These are phyloP conservation scores for Alloteropsis semialata DNA, from an alignment of 176 grass and related monocot genomes.

Conservation along the genomic window DNA sequence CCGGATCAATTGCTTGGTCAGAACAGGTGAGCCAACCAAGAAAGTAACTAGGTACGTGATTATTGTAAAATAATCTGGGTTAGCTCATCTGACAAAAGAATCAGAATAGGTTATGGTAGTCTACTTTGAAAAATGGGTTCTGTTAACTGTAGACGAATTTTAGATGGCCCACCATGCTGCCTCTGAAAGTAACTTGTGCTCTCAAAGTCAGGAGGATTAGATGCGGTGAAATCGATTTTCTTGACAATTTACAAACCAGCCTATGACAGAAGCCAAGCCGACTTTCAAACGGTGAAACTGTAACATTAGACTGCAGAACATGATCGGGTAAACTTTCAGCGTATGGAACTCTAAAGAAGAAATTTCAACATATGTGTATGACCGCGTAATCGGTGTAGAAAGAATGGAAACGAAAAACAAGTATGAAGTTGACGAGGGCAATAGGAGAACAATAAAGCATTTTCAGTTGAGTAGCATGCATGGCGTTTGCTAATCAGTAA, in stretches of 20 bases:
- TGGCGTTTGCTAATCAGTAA: neutral
- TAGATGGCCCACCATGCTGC: neutral
- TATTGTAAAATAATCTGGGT: neutral
- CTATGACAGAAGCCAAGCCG: neutral
- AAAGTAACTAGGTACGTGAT: constrained; percentile 9
- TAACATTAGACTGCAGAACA: neutral
- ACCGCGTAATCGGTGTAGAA: neutral
- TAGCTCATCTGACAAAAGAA: neutral
- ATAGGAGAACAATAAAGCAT: neutral
- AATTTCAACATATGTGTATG: neutral
- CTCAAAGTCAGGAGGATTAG: neutral
- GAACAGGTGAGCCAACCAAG: constrained; percentile 27
- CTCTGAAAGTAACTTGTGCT: neutral
- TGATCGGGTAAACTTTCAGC: neutral
- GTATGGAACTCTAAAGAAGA: neutral
- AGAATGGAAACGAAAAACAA: neutral
- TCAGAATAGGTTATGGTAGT: neutral
- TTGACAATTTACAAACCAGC: neutral
- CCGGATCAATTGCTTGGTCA: constrained; percentile 29
- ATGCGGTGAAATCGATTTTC: neutral
- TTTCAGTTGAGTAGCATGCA: neutral
- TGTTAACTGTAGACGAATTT: neutral
- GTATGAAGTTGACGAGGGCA: neutral
- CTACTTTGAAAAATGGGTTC: constrained; percentile 3
- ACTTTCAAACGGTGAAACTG: neutral